These are phyloP conservation scores for Emergomyces pasteurianus DNA, from an alignment of 2,329 filamentous ascomycete species.

Conservation along the genomic window DNA sequence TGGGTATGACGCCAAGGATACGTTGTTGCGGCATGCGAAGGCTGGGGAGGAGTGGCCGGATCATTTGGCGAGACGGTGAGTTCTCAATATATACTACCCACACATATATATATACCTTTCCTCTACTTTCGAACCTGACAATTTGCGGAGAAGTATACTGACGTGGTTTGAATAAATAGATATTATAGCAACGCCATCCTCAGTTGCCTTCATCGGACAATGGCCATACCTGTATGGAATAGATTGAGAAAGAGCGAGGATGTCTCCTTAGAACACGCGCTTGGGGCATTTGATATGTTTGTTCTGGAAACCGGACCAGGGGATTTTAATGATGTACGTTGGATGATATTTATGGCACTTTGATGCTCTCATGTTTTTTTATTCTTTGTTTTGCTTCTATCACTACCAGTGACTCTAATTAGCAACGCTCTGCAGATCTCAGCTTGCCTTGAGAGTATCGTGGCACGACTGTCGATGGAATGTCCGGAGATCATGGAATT, in stretches of 20 bases:
- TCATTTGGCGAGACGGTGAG: conserved; percentile 49
- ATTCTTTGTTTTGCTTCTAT: not conserved
- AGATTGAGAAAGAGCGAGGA: conserved; percentile 40
- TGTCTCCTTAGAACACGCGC: conserved; percentile 56
- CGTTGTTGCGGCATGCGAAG: conserved; percentile 54
- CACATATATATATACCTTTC: not conserved
- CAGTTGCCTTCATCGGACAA: conserved; percentile 65
- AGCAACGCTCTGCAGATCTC: conserved; percentile 39
- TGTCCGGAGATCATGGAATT: conserved; percentile 43
- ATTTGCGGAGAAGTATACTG: conserved; percentile 1
- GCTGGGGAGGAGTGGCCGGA: conserved; percentile 53
- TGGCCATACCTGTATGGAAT: conserved; percentile 68
- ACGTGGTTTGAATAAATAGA: conserved; percentile 29
- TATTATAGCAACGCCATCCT: conserved; percentile 66
- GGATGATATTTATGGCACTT: not conserved
- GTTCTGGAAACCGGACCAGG: conserved; percentile 59
- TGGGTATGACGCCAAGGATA: conserved; percentile 84
- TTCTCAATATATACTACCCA: not conserved
- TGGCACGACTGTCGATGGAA: conserved; percentile 42
- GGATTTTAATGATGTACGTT: conserved; percentile 59
- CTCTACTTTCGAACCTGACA: not conserved
- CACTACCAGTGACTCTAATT: not conserved
- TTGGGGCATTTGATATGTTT: conserved; percentile 85
- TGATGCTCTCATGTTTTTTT: conserved; percentile 8
- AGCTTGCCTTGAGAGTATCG: conserved; percentile 52